Evolutionary conservation across 371 early-diverging fungal species (phyloP).

Genomic region (Mucor sp.): DNA sequence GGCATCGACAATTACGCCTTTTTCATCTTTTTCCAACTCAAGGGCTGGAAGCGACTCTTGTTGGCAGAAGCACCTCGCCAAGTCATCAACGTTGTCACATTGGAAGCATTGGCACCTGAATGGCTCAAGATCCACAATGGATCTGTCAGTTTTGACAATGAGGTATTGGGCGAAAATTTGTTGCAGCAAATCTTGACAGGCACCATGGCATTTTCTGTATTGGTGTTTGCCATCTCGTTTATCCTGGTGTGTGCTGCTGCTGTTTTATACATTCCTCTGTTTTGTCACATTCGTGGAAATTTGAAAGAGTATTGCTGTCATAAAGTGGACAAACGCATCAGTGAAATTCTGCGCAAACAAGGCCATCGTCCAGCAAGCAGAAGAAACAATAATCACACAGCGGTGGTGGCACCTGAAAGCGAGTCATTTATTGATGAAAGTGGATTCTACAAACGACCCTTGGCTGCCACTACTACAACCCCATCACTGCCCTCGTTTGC

Average conservation of each 20-base stretch:
- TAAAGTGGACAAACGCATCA: constrained; percentile 82
- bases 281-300: constrained; percentile 84
- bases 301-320: constrained; percentile 92
- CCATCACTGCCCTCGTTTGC: background rate
- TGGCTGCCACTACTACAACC: background rate
- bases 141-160: constrained; percentile 20
- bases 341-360: constrained; percentile 14
- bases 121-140: constrained; percentile 34
- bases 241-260: constrained; percentile 63
- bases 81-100: constrained; percentile 57
- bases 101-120: constrained; percentile 29
- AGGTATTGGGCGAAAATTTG: constrained; percentile 23
- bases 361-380: background rate
- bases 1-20: constrained; percentile 74
- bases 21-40: constrained; percentile 83
- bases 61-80: constrained; percentile 88
- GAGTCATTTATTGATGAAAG: background rate
- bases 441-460: background rate
- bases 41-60: constrained; percentile 86
- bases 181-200: constrained; percentile 40
- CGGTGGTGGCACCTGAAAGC: background rate
- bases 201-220: constrained; percentile 46
- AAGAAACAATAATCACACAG: background rate
- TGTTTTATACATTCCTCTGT: constrained; percentile 79
- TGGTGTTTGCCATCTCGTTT: constrained; percentile 53